phyloP scores from a whole-genome alignment of 352 stramenopile species.

The Phytophthora pinifolia region DNA sequence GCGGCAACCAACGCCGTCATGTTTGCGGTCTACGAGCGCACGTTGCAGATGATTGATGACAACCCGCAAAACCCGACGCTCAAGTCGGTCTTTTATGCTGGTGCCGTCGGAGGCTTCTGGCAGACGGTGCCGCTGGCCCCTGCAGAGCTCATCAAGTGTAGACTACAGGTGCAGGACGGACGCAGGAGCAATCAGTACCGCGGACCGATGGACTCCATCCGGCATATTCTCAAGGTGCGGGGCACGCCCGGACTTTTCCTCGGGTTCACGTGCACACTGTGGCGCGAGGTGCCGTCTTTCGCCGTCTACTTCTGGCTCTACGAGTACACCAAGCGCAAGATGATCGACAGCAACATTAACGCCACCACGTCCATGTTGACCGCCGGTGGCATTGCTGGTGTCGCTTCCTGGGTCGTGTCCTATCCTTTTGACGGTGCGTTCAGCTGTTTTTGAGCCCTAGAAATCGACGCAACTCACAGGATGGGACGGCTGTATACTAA shows the following conservation, averaged over 20 bases:
- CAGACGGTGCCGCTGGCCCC: conserved; percentile 75
- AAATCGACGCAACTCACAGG: conserved; percentile 1
- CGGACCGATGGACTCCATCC: conserved; percentile 73
- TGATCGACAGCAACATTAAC: conserved; percentile 58
- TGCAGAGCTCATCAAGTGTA: conserved; percentile 84
- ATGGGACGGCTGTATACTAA: conserved; percentile 14
- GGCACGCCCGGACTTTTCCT: conserved; percentile 70
- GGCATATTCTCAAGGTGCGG: conserved; percentile 64
- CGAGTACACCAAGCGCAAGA: conserved; percentile 73
- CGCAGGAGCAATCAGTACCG: conserved; percentile 51
- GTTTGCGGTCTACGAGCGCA: conserved; percentile 82
- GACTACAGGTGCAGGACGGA: conserved; percentile 78
- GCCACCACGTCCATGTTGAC: conserved; percentile 76
- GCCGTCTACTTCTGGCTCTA: conserved; percentile 86
- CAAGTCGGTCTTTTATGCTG: conserved; percentile 68
- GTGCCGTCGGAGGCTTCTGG: conserved; percentile 71
- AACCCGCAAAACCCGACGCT: conserved; percentile 53
- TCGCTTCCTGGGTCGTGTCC: conserved; percentile 79
- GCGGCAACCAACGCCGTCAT: conserved; percentile 87
- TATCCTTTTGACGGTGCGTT: conserved; percentile 79
- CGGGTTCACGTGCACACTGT: conserved; percentile 73
- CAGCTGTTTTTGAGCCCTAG: neutral
- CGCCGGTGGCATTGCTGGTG: conserved; percentile 72
- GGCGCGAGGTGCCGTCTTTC: conserved; percentile 80
- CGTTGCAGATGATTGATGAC: conserved; percentile 60